Percentiles rank a stretch among this genome's conserved stretches.
Evolutionary conservation across 129 eudicot species (phyloP).

Genomic region (Lonicera japonica): DNA sequence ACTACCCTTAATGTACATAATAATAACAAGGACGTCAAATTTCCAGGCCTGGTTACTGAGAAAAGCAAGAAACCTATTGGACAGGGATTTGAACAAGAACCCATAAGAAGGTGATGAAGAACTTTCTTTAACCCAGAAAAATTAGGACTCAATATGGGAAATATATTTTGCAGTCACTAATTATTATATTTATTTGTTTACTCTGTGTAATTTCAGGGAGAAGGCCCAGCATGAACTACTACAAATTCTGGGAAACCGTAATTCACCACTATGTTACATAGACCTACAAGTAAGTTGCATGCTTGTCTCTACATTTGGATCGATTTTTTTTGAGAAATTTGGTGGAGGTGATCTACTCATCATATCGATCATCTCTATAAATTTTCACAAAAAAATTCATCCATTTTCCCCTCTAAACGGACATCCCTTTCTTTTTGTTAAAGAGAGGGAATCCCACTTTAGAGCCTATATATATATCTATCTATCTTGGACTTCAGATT

Average conservation of each 20-base stretch:
- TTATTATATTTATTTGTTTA: neutral
- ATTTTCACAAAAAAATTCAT: too few species aligned
- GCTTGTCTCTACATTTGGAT: neutral
- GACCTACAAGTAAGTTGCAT: slow-evolving; percentile 57
- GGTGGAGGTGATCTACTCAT: too few species aligned
- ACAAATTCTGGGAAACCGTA: slow-evolving; percentile 54
- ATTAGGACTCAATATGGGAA: neutral
- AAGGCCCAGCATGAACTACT: slow-evolving; percentile 45
- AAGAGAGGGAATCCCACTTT: too few species aligned
- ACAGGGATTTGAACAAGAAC: slow-evolving; percentile 38
- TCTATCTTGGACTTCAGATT: too few species aligned
- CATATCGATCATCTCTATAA: too few species aligned
- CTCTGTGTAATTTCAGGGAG: slow-evolving; percentile 48
- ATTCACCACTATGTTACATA: slow-evolving; percentile 51
- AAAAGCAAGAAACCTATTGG: slow-evolving; percentile 43
- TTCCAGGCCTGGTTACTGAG: slow-evolving; percentile 29
- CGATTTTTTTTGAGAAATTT: too few species aligned
- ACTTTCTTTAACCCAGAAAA: neutral
- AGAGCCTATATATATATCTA: too few species aligned
- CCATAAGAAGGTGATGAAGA: slow-evolving; percentile 40
- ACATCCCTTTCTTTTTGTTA: too few species aligned
- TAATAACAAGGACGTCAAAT: slow-evolving; percentile 44
- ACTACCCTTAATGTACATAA: slow-evolving; percentile 44
- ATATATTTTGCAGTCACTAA: neutral
- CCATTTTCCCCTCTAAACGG: too few species aligned